Evolutionary conservation across 2,329 filamentous ascomycete species (phyloP), one percentile per base, ranked within the genome.

Genomic region (Arthroderma sp.): DNA sequence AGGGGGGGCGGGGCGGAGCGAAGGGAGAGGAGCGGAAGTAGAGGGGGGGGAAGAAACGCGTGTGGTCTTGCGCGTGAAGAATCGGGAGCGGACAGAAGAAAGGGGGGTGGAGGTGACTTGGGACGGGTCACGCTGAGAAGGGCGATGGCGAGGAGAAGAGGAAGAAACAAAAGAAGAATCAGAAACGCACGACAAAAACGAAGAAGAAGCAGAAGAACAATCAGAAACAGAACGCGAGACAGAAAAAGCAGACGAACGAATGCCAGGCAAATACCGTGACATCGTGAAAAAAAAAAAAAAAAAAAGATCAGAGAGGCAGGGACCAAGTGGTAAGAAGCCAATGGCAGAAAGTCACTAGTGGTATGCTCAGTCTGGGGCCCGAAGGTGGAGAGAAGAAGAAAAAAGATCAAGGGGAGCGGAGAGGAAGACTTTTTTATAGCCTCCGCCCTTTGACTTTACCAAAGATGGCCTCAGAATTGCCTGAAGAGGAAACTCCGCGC

Each of bases 161-260:
- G 53, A 34, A 34, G 32, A 34, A 34, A 34, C 32, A 34, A 43
- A 40, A 45, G 42, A 29, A 38, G 45, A 44, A 44, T 5, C 34
- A 15, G 34, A 5, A 29, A 10, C 27, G 38, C 11, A 8, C 11
- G 29, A 31, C 43, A 49, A 34, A 48, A 44, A 43, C 47, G 48
- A 37, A 47, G 33, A 51, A 47, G 48, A 40, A 29, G 7, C 29
- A 22, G 15, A n/a, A 11, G 42, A 38, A 38, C 7, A 6, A 42
- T 10, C 40, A 43, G 40, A 39, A 42, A 11, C 34, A n/a, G 34
- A 41, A 41, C 9, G 9, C 42, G 40, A 29, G 32, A 53, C 29
- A n/a, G 39, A 42, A 50, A 40, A 43, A 48, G 42, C 41, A 48
- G 33, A 36, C 39, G 38, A 45, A 42, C 44, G 31, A 34, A 46